Base-by-base conservation (phyloP, 805 yeast species). In the Metschnikowia cubensis region DNA sequence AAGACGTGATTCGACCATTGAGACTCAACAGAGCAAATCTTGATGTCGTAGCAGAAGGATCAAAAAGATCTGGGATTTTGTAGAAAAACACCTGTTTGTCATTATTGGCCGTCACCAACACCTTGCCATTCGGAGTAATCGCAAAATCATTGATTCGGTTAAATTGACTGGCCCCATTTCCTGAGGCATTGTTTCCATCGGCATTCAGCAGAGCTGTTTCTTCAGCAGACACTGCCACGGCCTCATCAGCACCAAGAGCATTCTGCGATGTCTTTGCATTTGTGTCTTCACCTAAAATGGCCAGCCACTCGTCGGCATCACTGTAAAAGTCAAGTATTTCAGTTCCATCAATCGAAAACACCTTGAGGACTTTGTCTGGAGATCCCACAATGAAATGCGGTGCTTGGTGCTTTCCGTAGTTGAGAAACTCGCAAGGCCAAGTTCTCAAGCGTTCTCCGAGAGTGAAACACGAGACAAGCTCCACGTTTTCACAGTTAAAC, bases 341-440 rank as follows among this genome's bases (percentile, higher is more conserved):
- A 3, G 57, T 57, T 3, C 78, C 78, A 44, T 69, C 63, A 8
- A 73, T 53, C 48, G 71, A 69, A 48, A 57, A 74, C 1, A 70
- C 75, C 50, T 70, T 70, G 36, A 74, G 60, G 4, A 67, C 84
- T 53, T 83, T 82, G 62, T 87, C 96, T 0, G 91, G 90, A 0
- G 91, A 83, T 0, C 95, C 92, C 18, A 87, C 73, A 4, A 87
- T 75, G 57, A 89, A 84, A 47, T 76, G 71, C 1, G 76, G 75
- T 13, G 62, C 59, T 4, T 55, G 39, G 17, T 47, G 47, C 14
- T 49, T 47, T 15, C 53, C 51, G 46, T 56, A 51, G 4, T 85
- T 87, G 45, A 85, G 68, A 81, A 92, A 90, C 54, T 83, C 91
- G 56, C 90, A 82, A 29, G 75, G 65, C 69, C 73, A 71, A 0